Conservation (phyloP, 2,329 filamentous ascomycete species). For the Akanthomyces uredinophilus region DNA sequence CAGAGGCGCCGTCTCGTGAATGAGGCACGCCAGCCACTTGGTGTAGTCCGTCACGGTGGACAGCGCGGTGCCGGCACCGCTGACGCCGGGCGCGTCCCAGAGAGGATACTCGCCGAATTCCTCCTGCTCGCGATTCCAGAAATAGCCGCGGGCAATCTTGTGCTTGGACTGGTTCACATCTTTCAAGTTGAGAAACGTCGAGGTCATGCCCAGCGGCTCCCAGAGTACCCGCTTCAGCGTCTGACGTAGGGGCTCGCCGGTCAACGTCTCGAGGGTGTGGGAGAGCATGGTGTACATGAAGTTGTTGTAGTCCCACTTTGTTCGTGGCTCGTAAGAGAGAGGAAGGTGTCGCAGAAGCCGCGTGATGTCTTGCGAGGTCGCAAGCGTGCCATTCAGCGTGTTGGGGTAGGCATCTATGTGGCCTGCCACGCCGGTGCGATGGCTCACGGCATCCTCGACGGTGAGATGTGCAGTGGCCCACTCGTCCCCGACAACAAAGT, state of each 20-base stretch:
- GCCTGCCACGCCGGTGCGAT: constrained; percentile 45
- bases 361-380: constrained; percentile 32
- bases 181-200: constrained; percentile 31
- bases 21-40: constrained; percentile 45
- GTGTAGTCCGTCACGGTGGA: constrained; percentile 46
- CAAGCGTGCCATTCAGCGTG: constrained; percentile 25
- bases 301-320: constrained; percentile 45
- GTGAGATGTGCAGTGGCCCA: constrained; percentile 45
- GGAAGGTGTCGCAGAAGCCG: constrained; percentile 42
- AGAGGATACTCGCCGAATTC: constrained; percentile 25
- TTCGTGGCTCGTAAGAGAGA: constrained; percentile 38
- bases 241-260: constrained; percentile 31
- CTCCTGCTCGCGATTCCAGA: constrained; percentile 28
- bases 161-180: constrained; percentile 23
- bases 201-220: constrained; percentile 42
- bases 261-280: constrained; percentile 41
- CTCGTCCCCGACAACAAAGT: constrained; percentile 45
- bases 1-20: constrained; percentile 28
- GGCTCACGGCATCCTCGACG: constrained; percentile 49
- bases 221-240: constrained; percentile 40
- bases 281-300: constrained; percentile 42
- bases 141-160: constrained; percentile 38
- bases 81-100: constrained; percentile 24
- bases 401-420: constrained; percentile 29
- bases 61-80: constrained; percentile 38